Evolutionary conservation across 495 filamentous ascomycete species (phyloP), one percentile per base, ranked within the genome.

Genomic region (Lindgomyces ingoldianus): DNA sequence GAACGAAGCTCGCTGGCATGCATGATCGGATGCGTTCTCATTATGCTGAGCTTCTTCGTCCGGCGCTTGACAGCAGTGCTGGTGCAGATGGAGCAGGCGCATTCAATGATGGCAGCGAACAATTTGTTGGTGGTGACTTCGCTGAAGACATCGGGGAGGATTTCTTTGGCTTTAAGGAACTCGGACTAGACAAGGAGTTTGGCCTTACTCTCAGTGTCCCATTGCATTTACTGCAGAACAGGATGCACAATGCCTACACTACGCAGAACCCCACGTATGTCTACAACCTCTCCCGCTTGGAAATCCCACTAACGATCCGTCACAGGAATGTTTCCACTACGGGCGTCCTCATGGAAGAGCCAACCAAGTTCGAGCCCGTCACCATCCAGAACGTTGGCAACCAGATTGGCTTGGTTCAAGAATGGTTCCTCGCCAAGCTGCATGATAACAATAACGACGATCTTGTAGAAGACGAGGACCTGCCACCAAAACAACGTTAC

Each of bases 141-240:
- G 94, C 94, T 1, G 94, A 96, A 76, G 94, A 98, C 69, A 88
- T 98, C 29, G 93, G 91, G 61, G 94, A 97, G 76, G 94, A 99
- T 77, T 99, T 96, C 83, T 98, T 99, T 67, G 94, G 94, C 10
- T 97, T 99, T 83, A 93, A 93, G 74, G 93, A 96, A 65, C 82
- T 98, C 33, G 94, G 94, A 18, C 81, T 98, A 27, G 93, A 96
- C 70, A 86, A 84, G 60, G 94, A 98, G 72, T 87, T 97, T 72
- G 91, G 91, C 14, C 85, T 89, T 19, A 87, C 88, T 47, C 82
- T 97, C 46, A 93, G 89, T 36, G 94, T 99, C 30, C 94, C 94
- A 19, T 81, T 99, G 21, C 94, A 99, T 79, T 84, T 99, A 19
- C 82, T 99, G 18, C 93, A 97, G 72, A 93, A 90, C 57, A 84